These are phyloP conservation scores for Gastroboletus turbinatus DNA, from an alignment of 1,284 basidiomycete genomes.

Conservation along the genomic window DNA sequence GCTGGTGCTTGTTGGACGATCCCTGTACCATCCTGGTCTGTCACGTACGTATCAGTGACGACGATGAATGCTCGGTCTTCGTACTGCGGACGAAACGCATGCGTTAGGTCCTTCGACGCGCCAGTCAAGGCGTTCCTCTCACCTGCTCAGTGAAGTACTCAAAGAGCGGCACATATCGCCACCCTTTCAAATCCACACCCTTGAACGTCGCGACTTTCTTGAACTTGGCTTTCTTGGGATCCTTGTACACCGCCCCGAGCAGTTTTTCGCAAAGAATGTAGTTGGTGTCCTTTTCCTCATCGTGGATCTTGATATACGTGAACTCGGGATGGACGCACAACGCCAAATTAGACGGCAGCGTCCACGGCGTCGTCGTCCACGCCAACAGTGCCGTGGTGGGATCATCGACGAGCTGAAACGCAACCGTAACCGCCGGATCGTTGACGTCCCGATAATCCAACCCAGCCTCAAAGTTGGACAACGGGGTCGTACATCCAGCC, in stretches of 20 bases:
- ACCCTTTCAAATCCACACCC: constrained; percentile 93
- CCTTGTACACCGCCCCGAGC: constrained; percentile 92
- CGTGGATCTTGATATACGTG: constrained; percentile 97
- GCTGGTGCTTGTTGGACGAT: constrained; percentile 99
- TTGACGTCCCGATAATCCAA: constrained; percentile 91
- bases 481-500: constrained; percentile 91
- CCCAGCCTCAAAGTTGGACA: constrained; percentile 98
- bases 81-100: constrained; percentile 50
- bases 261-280: constrained; percentile 93
- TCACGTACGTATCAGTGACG: constrained; percentile 91
- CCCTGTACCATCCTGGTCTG: constrained; percentile 91
- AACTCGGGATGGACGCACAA: constrained; percentile 96
- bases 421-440: constrained; percentile 95
- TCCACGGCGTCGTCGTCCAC: constrained; percentile 99
- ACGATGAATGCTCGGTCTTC: constrained; percentile 93
- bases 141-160: constrained; percentile 96
- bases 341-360: constrained; percentile 92
- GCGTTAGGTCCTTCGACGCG: background rate
- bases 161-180: constrained; percentile 95
- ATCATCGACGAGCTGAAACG: constrained; percentile 93
- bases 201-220: constrained; percentile 88
- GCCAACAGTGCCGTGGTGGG: constrained; percentile 89
- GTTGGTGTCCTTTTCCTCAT: constrained; percentile 84
- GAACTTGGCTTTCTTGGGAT: constrained; percentile 96
- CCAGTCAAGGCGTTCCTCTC: constrained; percentile 5